These are phyloP conservation scores for Globisporangium emineosum DNA, from an alignment of 352 stramenopile genomes.

Conservation along the genomic window DNA sequence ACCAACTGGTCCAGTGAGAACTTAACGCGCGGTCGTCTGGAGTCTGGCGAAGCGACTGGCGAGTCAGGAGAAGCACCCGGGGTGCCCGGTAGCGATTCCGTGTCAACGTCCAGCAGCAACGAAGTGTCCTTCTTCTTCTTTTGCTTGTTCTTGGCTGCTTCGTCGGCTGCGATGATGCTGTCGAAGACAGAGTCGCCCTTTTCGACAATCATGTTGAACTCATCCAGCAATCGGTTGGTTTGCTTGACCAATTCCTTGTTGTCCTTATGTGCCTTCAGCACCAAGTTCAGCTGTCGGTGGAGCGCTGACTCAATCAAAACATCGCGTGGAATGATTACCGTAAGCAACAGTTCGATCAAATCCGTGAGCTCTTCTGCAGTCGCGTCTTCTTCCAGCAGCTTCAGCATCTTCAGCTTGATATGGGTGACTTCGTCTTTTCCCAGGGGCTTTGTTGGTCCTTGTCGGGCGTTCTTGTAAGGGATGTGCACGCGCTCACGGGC, in stretches of 20 bases:
- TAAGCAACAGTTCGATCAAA: slow-evolving; percentile 76
- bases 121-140: slow-evolving; percentile 48
- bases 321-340: slow-evolving; percentile 71
- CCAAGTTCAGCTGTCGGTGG: slow-evolving; percentile 68
- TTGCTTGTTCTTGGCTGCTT: slow-evolving; percentile 23
- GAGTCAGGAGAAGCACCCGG: slow-evolving; percentile 55
- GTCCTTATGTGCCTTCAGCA: slow-evolving; percentile 79
- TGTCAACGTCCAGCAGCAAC: slow-evolving; percentile 52
- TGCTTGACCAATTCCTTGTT: slow-evolving; percentile 85
- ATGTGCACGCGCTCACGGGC: slow-evolving; percentile 74
- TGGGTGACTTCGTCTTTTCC: slow-evolving; percentile 81
- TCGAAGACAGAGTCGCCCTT: slow-evolving; percentile 26
- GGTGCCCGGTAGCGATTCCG: slow-evolving; percentile 50
- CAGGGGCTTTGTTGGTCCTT: slow-evolving; percentile 68
- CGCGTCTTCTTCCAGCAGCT: slow-evolving; percentile 79
- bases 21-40: slow-evolving; percentile 64
- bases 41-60: slow-evolving; percentile 68
- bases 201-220: slow-evolving; percentile 76
- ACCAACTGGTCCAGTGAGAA: slow-evolving; percentile 76
- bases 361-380: slow-evolving; percentile 76
- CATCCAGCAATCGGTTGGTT: slow-evolving; percentile 75
- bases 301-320: slow-evolving; percentile 75
- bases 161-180: not conserved
- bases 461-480: slow-evolving; percentile 75
- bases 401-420: slow-evolving; percentile 85